Conservation (phyloP, 2,329 filamentous ascomycete species). For the Hawksworthiomyces lignivorus region DNA sequence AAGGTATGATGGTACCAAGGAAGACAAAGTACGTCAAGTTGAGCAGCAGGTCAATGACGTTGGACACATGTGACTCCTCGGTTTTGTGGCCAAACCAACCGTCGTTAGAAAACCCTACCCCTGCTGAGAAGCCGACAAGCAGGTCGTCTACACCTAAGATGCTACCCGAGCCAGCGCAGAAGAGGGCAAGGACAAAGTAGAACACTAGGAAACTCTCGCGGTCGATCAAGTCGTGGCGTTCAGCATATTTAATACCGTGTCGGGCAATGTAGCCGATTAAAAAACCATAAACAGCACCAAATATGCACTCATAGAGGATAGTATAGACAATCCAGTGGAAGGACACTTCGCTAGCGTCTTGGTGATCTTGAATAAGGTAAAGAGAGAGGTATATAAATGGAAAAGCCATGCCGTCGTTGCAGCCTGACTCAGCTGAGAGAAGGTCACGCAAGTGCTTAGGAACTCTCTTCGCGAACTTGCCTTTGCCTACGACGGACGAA, state of each 20-base stretch:
- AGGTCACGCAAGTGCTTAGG: conserved; percentile 95
- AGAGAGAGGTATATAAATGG: conserved; percentile 91
- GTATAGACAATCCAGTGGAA: conserved; percentile 86
- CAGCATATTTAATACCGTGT: conserved; percentile 81
- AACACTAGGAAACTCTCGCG: conserved; percentile 97
- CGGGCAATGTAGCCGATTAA: conserved; percentile 80
- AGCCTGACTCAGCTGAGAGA: conserved; percentile 91
- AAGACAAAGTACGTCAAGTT: conserved; percentile 99
- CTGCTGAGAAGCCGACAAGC: conserved; percentile 86
- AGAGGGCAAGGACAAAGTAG: conserved; percentile 94
- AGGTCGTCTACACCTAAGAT: conserved; percentile 88
- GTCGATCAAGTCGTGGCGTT: conserved; percentile 80
- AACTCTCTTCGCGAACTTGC: conserved; percentile 95
- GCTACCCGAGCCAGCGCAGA: conserved; percentile 89
- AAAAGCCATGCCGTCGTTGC: conserved; percentile 99
- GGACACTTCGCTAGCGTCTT: conserved; percentile 58
- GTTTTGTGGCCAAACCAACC: conserved; percentile 99
- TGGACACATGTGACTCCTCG: conserved; percentile 96
- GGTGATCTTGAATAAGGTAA: conserved; percentile 79
- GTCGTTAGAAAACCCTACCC: conserved; percentile 98
- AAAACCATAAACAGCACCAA: conserved; percentile 85
- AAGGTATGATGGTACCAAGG: conserved; percentile 93
- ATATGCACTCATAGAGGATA: conserved; percentile 90
- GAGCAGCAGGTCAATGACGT: conserved; percentile 95
- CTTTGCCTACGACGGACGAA: conserved; percentile 96